Base-by-base conservation (phyloP, 306 rosid genomes). In the Mimosa bimucronata region DNA sequence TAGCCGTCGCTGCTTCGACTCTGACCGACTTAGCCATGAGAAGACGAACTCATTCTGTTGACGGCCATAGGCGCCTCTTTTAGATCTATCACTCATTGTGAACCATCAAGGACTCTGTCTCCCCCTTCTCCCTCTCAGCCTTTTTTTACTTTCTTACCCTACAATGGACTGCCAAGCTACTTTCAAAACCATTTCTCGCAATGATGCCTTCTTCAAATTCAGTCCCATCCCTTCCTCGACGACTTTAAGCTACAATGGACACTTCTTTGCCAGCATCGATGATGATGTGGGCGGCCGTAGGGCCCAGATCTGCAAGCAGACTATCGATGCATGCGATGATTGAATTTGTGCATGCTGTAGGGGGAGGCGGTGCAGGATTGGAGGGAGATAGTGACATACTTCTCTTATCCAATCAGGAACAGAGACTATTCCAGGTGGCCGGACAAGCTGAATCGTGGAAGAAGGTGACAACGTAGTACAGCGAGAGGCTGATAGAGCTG, bases 341-440 rank as follows among this genome's bases (percentile, higher is more conserved):
- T 93, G 98, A 97, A 7, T 12, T 28, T 64, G 6, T 8, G 25
- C 0, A 9, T 79, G 14, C 29, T n/a, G n/a, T n/a, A 94, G 96
- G 96, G 96, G 65, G 98, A 92, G 68, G 85, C 80, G 0, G 92
- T 92, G 18, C 78, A 84, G 38, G 97, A 94, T 44, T 92, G 94
- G 98, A 92, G 97, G 13, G 97, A 94, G 83, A 82, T 94, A 1
- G 92, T 92, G 42, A 92, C 86, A 3, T 92, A 87, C 77, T 90
- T 90, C 69, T 87, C 97, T 26, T 88, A 90, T 66, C 98, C 98
- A 26, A 46, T 86, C 0, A 65, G 79, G 23, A 62, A 45, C 65
- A 79, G 94, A 15, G 89, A 94, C 81, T 92, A 89, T 61, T 78
- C 86, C 10, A 65, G 89, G 79, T 94, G 98, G 98, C 98, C 98